These are phyloP conservation scores for Polyporus arcularius DNA, from an alignment of 768 basidiomycete species.

Conservation along the genomic window DNA sequence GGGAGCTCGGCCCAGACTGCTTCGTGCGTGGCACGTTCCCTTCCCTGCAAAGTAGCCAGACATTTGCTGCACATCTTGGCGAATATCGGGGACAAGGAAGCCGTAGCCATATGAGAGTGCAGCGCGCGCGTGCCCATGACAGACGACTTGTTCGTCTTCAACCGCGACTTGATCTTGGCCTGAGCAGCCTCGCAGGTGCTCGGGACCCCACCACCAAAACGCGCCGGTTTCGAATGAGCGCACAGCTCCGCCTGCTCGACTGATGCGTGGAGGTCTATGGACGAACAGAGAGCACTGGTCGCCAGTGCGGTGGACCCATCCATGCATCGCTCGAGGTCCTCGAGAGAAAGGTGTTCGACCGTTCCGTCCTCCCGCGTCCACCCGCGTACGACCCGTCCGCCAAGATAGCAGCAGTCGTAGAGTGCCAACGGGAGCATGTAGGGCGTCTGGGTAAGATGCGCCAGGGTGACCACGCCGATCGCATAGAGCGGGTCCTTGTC, in stretches of 20 bases:
- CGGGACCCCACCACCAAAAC: too few species aligned
- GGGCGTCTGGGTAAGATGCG: background rate
- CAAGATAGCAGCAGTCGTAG: background rate
- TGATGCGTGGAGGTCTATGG: background rate
- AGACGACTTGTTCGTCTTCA: background rate
- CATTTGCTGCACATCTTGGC: background rate
- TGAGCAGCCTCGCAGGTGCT: background rate
- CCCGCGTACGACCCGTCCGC: background rate
- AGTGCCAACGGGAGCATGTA: conserved; percentile 4
- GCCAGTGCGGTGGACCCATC: background rate
- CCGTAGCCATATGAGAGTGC: background rate
- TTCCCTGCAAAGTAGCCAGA: background rate
- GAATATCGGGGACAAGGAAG: background rate
- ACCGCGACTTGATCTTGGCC: background rate
- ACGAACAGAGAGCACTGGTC: background rate
- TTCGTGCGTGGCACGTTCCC: background rate
- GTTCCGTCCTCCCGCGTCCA: background rate
- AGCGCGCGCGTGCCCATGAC: background rate
- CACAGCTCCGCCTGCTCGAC: background rate
- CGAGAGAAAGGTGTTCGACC: background rate
- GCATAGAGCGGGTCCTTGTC: background rate
- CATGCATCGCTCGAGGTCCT: background rate
- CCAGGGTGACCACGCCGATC: background rate
- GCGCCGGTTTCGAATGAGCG: too few species aligned
- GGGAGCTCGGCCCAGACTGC: background rate